These are phyloP conservation scores for Forsythia suspensa DNA, from an alignment of 257 asterid genomes.

Conservation along the genomic window DNA sequence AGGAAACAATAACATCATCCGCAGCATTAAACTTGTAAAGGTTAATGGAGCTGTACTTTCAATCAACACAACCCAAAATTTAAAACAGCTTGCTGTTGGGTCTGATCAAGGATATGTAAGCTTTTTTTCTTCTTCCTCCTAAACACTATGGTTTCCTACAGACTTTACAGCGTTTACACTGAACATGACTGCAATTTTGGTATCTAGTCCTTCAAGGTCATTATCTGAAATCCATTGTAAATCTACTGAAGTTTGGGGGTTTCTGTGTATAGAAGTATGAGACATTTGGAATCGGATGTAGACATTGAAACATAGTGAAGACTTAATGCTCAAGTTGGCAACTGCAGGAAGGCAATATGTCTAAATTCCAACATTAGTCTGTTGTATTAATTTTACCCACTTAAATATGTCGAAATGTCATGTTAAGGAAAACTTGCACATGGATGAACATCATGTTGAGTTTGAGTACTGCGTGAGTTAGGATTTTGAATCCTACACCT, in stretches of 20 bases:
- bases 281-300: neutral
- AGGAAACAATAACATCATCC: slow-evolving; percentile 62
- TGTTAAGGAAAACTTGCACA: neutral
- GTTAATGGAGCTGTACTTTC: slow-evolving; percentile 77
- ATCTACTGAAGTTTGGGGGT: neutral
- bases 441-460: neutral
- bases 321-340: neutral
- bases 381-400: neutral
- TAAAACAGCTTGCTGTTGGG: slow-evolving; percentile 77
- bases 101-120: slow-evolving; percentile 94
- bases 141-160: neutral
- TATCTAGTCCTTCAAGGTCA: neutral
- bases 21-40: slow-evolving; percentile 60
- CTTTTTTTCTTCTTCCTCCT: slow-evolving; percentile 16
- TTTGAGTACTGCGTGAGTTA: neutral
- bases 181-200: neutral
- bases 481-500: neutral
- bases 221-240: neutral
- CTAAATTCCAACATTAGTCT: neutral
- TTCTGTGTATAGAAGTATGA: too few relatives aligned
- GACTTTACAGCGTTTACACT: neutral
- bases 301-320: neutral
- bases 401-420: neutral
- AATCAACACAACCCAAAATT: slow-evolving; percentile 49
- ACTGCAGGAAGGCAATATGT: slow-evolving; percentile 2